Percentiles rank a stretch among this genome's conserved stretches.
Conservation (phyloP, 2,329 filamentous ascomycete genomes). For the Zasmidium angulare region DNA sequence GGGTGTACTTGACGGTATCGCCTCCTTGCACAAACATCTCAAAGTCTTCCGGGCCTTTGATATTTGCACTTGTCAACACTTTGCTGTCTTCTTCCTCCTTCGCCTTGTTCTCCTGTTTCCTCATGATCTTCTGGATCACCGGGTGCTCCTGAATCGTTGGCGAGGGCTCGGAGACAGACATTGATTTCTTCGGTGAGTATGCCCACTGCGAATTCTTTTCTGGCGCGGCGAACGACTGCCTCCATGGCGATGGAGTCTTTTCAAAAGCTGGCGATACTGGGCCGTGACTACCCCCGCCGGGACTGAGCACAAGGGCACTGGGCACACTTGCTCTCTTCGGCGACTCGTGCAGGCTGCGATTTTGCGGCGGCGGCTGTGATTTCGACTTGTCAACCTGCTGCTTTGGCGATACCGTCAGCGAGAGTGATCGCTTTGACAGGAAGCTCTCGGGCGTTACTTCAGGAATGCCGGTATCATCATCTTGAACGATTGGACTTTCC, state of each 20-base stretch:
- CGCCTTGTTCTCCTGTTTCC: slow-evolving; percentile 17
- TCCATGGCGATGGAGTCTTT: slow-evolving; percentile 18
- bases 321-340: slow-evolving; percentile 5
- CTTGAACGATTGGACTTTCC: slow-evolving; percentile 5
- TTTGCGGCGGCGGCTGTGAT: slow-evolving; percentile 7
- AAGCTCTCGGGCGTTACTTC: slow-evolving; percentile 14
- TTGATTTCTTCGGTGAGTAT: slow-evolving; percentile 12
- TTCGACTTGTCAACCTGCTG: neutral
- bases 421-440: slow-evolving; percentile 16
- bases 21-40: slow-evolving; percentile 48
- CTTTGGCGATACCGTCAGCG: slow-evolving; percentile 10
- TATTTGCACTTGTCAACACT: slow-evolving; percentile 33
- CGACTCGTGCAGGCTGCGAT: slow-evolving; percentile 3
- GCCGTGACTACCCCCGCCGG: neutral
- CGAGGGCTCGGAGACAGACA: slow-evolving; percentile 9
- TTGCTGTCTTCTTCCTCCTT: slow-evolving; percentile 16
- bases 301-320: neutral
- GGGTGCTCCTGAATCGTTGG: slow-evolving; percentile 29
- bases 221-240: slow-evolving; percentile 19
- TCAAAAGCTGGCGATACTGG: slow-evolving; percentile 6
- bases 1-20: slow-evolving; percentile 52
- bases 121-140: slow-evolving; percentile 27
- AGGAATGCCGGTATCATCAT: slow-evolving; percentile 4
- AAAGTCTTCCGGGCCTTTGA: slow-evolving; percentile 43
- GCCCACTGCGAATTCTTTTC: slow-evolving; percentile 17